These are phyloP conservation scores for Mycena rosella DNA, from an alignment of 768 basidiomycete genomes.

Conservation along the genomic window DNA sequence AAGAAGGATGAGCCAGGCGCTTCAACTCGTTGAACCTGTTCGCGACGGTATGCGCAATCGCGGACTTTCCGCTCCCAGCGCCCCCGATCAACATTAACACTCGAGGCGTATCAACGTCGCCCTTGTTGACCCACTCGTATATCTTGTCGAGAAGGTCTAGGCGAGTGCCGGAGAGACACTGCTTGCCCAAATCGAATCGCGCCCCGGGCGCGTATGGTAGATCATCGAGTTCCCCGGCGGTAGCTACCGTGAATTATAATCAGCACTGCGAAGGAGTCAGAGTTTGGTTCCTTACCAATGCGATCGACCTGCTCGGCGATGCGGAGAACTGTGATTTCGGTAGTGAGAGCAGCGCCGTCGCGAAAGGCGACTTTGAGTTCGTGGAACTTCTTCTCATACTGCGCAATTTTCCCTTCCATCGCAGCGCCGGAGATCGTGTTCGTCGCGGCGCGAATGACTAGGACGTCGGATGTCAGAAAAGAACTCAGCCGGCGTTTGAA, in stretches of 20 bases:
- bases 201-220: constrained; percentile 16
- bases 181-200: constrained; percentile 20
- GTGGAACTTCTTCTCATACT: constrained; percentile 34
- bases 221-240: constrained; percentile 15
- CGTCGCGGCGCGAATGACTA: constrained; percentile 18
- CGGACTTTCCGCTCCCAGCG: constrained; percentile 22
- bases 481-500: not conserved
- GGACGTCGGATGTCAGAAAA: not conserved
- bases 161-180: constrained; percentile 24
- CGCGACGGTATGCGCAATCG: constrained; percentile 25
- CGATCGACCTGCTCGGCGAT: constrained; percentile 29
- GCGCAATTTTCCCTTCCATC: constrained; percentile 21
- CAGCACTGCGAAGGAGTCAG: too few relatives aligned
- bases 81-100: constrained; percentile 9
- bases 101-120: not conserved
- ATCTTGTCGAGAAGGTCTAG: constrained; percentile 13
- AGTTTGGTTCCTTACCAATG: constrained; percentile 17
- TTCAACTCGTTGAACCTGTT: constrained; percentile 11
- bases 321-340: constrained; percentile 32
- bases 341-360: constrained; percentile 25
- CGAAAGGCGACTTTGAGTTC: constrained; percentile 34
- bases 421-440: not conserved
- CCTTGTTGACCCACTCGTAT: constrained; percentile 17
- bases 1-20: constrained; percentile 28
- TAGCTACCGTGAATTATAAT: not conserved